Base-by-base conservation (phyloP, 2,329 filamentous ascomycete species). In the Aspergillus novoparasiticus region DNA sequence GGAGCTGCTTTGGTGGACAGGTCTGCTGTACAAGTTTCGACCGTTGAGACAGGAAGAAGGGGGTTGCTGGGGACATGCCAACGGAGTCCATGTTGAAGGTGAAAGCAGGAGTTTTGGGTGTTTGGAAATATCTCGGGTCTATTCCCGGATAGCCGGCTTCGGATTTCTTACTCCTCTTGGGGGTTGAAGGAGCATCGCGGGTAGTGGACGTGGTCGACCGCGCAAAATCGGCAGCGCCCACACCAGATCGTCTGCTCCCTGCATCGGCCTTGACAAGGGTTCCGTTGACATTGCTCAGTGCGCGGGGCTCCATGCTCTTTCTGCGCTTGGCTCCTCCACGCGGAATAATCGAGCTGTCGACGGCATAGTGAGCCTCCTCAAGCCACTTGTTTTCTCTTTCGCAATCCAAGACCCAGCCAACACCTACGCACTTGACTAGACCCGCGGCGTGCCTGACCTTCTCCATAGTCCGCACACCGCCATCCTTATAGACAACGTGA, bases 401-500 rank as follows among this genome's bases (percentile, higher is more conserved):
- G 70, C 91, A 94, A 69, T 96, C 92, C 66, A 96, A 84, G 60
- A 95, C 90, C 92, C 93, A 97, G 68, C 89, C 89, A 54, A 96
- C 90, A 57, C 93, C 93, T 60, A 97, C 92, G 78, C 93, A 96
- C 69, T 92, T 89, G 43, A 97, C 91, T 34, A 91, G 83, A 6
- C 92, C 92, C 16, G 86, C 84, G 45, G 87, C 89, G 70, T 90
- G 86, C 62, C 88, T 84, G 8, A 94, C 90, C 78, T 93, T 96
- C 73, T 96, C 90, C 68, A 97, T 79, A 0, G 93, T 96, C 30
- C 89, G 84, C 72, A 90, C 89, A 48, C 89, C 89, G 53, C 93
- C 93, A 72, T 96, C 93, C 76, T 96, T 97, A 82, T 89, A 97
- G 8, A 97, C 87, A 9, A 97, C 91, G 73, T 97, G 93, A 0